Evolutionary conservation across 139 green algal genomes (phyloP), one percentile per base, ranked within the genome.

Genomic region (Eudorina sp.): DNA sequence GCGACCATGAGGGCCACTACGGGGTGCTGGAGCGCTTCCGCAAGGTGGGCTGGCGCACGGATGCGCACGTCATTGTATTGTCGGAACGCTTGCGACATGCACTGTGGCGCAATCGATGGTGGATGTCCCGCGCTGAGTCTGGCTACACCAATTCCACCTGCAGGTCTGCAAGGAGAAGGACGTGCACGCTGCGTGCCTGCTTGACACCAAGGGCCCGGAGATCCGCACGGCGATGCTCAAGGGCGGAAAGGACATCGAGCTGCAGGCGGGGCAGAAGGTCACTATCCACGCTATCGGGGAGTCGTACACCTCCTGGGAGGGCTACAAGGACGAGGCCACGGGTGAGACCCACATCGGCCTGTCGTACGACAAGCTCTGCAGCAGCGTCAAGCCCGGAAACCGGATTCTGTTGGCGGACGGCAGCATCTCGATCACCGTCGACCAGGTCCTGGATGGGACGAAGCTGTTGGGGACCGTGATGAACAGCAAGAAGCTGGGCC

Each of bases 191-290:
- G 88, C 82, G 4, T 60, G 53, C 43, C 82, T 94, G 58, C 86
- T 94, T 68, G 91, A 94, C 86, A 94, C 91, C 89, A 94, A 94
- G 89, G 91, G 91, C n/a, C 93, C 93, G 45, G 93, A 95, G 90
- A 94, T 95, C 90, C 91, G 93, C 69, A 95, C 93, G 14, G 91
- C 93, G 70, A 95, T 96, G 92, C 90, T 96, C n/a, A 55, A 53
- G 29, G 92, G 90, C 64, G 84, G 88, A 48, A 92, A 95, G 89
- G 36, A 82, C 75, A 92, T 94, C 60, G 83, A 91, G 51, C 86
- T 94, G 75, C 53, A 73, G n/a, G 88, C 90, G 7, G 78, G 60
- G 16, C 90, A 93, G 79, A 46, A 84, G 84, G 72, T 89, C 3
- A 77, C 53, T 43, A 77, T 95, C 18, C 90, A 94, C 68, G 91